These are phyloP conservation scores for Aegilops sharonensis DNA, from an alignment of 176 grass and related monocot genomes.

Conservation along the genomic window DNA sequence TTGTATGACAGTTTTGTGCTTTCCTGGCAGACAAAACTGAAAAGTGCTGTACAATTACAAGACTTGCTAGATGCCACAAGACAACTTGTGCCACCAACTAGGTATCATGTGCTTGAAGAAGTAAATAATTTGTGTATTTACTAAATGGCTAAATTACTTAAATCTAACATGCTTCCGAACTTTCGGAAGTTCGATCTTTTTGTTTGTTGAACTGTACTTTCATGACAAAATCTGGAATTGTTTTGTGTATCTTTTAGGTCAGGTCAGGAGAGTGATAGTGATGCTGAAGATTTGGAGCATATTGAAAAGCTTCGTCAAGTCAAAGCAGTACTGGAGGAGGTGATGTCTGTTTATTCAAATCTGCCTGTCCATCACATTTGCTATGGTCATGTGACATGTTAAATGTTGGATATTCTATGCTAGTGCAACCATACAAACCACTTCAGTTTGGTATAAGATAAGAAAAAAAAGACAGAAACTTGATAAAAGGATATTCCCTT, in stretches of 20 bases:
- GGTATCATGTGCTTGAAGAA: constrained; percentile 52
- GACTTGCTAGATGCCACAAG: constrained; percentile 98
- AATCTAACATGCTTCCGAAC: not conserved
- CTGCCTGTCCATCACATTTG: constrained; percentile 3
- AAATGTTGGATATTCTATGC: constrained; percentile 14
- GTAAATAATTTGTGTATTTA: constrained; percentile 19
- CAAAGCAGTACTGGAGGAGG: constrained; percentile 99
- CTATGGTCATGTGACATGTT: not conserved
- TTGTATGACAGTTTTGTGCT: constrained; percentile 11
- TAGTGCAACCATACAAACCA: not conserved
- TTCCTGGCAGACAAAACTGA: constrained; percentile 90
- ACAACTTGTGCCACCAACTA: constrained; percentile 86
- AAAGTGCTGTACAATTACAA: constrained; percentile 96
- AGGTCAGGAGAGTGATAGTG: constrained; percentile 95
- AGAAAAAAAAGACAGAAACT: not conserved
- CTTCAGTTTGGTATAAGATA: constrained; percentile 9
- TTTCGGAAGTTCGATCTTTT: constrained; percentile 4
- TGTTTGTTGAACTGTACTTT: not conserved
- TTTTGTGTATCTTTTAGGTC: constrained; percentile 55
- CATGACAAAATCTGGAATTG: constrained; percentile 16
- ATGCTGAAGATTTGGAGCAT: constrained; percentile 91
- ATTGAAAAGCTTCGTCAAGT: constrained; percentile 99
- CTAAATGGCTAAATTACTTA: not conserved
- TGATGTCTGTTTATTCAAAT: constrained; percentile 32
- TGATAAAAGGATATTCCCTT: not conserved